Percentiles rank a stretch among this genome's conserved stretches.
Evolutionary conservation across 192 early-diverging fungal species (phyloP).

Genomic region (Pecoramyces ruminantium): DNA sequence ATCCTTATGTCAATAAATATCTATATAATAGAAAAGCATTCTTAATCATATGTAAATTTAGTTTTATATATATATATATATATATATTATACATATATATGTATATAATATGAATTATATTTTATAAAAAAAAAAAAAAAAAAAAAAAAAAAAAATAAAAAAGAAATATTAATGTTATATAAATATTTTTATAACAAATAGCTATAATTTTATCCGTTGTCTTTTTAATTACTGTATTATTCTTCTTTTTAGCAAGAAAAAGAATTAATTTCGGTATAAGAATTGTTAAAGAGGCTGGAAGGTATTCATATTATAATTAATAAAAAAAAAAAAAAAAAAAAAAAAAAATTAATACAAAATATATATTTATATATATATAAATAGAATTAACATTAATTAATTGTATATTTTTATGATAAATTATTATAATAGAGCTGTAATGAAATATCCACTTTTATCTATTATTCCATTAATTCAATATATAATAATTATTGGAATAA

Average conservation of each 20-base stretch:
- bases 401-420: no score
- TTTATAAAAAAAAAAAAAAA: no score
- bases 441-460: neutral
- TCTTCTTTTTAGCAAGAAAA: neutral
- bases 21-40: neutral
- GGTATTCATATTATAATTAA: neutral
- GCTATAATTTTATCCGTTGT: neutral
- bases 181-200: no score
- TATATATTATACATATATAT: no score
- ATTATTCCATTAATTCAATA: neutral
- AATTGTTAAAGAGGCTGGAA: neutral
- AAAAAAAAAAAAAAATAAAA: no score
- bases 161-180: no score
- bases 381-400: no score
- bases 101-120: no score
- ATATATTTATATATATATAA: no score
- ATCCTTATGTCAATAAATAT: neutral
- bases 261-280: neutral
- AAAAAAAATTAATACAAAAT: no score
- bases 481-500: neutral
- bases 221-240: neutral
- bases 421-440: no score
- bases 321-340: no score
- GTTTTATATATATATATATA: neutral
- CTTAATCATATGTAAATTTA: neutral